These are phyloP conservation scores for Clitoria ternatea DNA, from an alignment of 306 rosid species.

Conservation along the genomic window DNA sequence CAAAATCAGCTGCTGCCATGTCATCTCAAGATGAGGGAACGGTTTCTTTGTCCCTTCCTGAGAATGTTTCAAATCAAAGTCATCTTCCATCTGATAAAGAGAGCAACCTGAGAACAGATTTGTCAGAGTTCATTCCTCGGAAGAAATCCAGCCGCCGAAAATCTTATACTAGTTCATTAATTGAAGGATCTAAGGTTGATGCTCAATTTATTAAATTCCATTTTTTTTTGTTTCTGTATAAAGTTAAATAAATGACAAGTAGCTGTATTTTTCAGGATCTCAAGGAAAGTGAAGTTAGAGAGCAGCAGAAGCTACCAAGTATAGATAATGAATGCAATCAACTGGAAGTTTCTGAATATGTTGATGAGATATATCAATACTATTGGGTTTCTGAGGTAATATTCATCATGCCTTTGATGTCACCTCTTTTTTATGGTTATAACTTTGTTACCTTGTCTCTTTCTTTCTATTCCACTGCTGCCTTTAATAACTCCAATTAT, in stretches of 20 bases:
- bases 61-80: constrained; percentile 27
- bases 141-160: constrained; percentile 55
- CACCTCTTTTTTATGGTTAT: neutral
- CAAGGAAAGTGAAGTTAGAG: constrained; percentile 40
- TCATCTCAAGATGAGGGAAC: constrained; percentile 44
- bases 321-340: constrained; percentile 74
- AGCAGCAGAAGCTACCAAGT: constrained; percentile 54
- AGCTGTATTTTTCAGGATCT: constrained; percentile 50
- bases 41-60: constrained; percentile 32
- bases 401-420: constrained; percentile 2
- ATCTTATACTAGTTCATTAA: constrained; percentile 68
- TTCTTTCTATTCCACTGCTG: neutral
- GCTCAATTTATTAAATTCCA: constrained; percentile 12
- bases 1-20: constrained; percentile 31
- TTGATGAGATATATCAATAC: constrained; percentile 75
- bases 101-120: constrained; percentile 30
- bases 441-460: neutral
- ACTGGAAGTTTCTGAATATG: constrained; percentile 82
- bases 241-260: constrained; percentile 16
- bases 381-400: constrained; percentile 87
- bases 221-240: neutral
- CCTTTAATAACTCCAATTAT: neutral
- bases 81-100: constrained; percentile 38
- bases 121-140: constrained; percentile 31
- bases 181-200: constrained; percentile 71